Evolutionary conservation across 768 basidiomycete species (phyloP), one percentile per base, ranked within the genome.

Genomic region (Pulveroboletus ravenelii): DNA sequence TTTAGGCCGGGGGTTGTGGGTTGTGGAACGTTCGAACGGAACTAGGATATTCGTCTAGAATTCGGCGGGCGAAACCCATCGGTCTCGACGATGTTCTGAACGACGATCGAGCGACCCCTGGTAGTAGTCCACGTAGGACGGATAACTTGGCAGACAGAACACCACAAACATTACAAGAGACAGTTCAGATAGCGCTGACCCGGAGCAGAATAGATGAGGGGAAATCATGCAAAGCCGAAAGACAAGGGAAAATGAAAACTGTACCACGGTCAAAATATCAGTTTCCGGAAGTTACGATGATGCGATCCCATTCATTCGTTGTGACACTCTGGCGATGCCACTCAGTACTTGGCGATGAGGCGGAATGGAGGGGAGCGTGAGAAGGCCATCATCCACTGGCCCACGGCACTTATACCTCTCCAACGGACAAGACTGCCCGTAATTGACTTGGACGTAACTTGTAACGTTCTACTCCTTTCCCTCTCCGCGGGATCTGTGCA

Each of bases 341-440:
- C 37, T 45, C 25, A 42, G 43, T 36, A 50, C n/a, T 48, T 51
- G n/a, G 43, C 10, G 55, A 51, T 42, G 56, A 40, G 53, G 48
- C 25, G 48, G 53, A 40, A 58, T 38, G 36, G 31, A 50, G 27
- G 38, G 50, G 17, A 48, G 51, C 56, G 61, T 62, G 61, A 54
- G 61, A 62, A 57, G 52, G 30, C 48, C 6, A 6, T 4, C 40
- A 17, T 30, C 10, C 12, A 50, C 18, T 20, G 32, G 23, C 29
- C 25, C 30, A 47, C 44, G 43, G 43, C 58, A 52, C 46, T 57
- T 53, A 61, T 31, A 31, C 30, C 18, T n/a, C 38, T 31, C 29
- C 18, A 45, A 6, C 9, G 31, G 7, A 51, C 25, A 41, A 25
- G 10, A 17, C n/a, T 47, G 15, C 15, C 44, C 50, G 47, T 60